A percentile compares a stretch with the other conserved stretches of the same genome.
Evolutionary conservation across 371 early-diverging fungal species (phyloP).

Genomic region (Zopfochytrium polystomum): DNA sequence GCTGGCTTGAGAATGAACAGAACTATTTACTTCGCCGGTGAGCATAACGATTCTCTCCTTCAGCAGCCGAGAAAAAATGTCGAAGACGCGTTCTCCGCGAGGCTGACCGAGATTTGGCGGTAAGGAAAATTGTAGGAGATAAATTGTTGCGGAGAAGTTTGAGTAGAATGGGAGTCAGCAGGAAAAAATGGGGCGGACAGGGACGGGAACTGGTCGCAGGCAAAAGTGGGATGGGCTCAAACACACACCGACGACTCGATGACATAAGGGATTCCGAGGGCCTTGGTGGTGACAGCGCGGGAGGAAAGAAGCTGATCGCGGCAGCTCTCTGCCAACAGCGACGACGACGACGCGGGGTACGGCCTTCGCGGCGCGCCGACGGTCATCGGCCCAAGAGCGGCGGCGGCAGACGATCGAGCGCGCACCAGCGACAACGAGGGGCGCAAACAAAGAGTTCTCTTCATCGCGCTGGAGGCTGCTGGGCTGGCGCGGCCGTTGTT

Average conservation of each 20-base stretch:
- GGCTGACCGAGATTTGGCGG: conserved; percentile 26
- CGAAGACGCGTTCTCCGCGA: conserved; percentile 63
- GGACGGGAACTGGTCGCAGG: too few species aligned
- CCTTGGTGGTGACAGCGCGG: neutral
- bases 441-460: too few species aligned
- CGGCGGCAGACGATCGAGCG: too few species aligned
- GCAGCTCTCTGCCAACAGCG: too few species aligned
- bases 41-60: conserved; percentile 95
- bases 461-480: too few species aligned
- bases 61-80: conserved; percentile 93
- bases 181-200: neutral
- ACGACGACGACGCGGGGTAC: too few species aligned
- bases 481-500: too few species aligned
- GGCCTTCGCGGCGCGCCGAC: too few species aligned
- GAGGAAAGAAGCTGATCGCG: too few species aligned
- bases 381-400: too few species aligned
- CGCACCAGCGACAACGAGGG: too few species aligned
- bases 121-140: neutral
- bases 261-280: conserved; percentile 48
- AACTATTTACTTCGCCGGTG: conserved; percentile 66
- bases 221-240: too few species aligned
- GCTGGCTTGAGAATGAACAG: neutral
- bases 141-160: neutral
- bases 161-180: neutral
- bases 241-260: conserved; percentile 46